Conservation (phyloP, 2,329 filamentous ascomycete genomes). For the Penicillium sp. region DNA sequence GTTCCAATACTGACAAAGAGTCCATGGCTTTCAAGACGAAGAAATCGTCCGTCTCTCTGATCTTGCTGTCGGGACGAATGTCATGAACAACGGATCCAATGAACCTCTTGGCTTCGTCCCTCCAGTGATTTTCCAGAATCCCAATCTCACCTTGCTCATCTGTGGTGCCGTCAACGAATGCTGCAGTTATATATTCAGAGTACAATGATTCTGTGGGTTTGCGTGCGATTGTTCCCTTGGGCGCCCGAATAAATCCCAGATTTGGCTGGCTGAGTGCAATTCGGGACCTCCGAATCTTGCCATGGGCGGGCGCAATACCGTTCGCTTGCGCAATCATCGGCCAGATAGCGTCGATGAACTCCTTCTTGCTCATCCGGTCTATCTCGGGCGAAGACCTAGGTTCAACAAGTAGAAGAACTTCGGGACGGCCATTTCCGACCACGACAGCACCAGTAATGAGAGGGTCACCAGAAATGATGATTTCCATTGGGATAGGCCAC, state of each 20-base stretch:
- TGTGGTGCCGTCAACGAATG: conserved; percentile 13
- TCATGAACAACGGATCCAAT: conserved; percentile 14
- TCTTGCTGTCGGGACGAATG: conserved; percentile 8
- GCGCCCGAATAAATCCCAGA: conserved; percentile 12
- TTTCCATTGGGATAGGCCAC: conserved; percentile 19
- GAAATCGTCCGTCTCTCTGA: conserved; percentile 15
- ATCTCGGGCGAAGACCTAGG: conserved; percentile 7
- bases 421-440: conserved; percentile 16
- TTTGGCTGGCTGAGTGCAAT: conserved; percentile 12
- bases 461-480: conserved; percentile 8
- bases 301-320: conserved; percentile 9
- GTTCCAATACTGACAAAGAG: conserved; percentile 13
- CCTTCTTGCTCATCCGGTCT: conserved; percentile 15
- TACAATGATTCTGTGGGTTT: conserved; percentile 16
- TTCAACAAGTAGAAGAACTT: conserved; percentile 19
- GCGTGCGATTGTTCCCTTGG: conserved; percentile 17
- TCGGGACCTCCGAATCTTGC: conserved; percentile 15
- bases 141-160: conserved; percentile 15
- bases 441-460: conserved; percentile 12
- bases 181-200: conserved; percentile 13
- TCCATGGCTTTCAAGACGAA: conserved; percentile 14
- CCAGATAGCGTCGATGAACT: conserved; percentile 18
- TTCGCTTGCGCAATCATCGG: conserved; percentile 13
- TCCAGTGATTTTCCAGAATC: conserved; percentile 13
- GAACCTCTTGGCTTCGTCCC: conserved; percentile 12